Base-by-base conservation (phyloP, 208 protist genomes). In the Blastocrithidia nonstop region DNA sequence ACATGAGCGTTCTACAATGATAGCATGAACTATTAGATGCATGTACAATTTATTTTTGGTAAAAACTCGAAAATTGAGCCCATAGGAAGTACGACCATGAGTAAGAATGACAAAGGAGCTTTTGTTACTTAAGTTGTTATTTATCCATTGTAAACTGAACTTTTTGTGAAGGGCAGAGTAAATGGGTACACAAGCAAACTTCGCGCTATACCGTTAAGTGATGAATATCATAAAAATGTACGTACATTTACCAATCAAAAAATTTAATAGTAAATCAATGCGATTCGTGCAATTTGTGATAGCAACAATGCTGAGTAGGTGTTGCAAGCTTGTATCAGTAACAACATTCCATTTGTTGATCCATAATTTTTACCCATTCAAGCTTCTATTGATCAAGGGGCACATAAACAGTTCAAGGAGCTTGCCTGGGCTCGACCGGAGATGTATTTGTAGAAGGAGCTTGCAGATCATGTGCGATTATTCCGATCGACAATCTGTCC, bases 1-100 rank as follows among this genome's bases (percentile, higher is more conserved):
- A 72, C 61, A 8, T 87, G 77, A 73, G 58, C 69, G 40, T 83
- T 87, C 42, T 87, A 87, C 61, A 87, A 87, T 54, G 77, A 87
- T 61, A 83, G 48, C 19, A 37, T 50, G 19, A 47, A 61, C 19
- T 83, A 83, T 44, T 69, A 87, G 38, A 74, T 87, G 69, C 72
- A 83, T 47, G 61, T 83, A 21, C 40, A 59, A 39, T 82, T 82
- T 46, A 71, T 23, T 17, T 87, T 87, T 66, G 71, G 71, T 33
- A 72, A 72, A 40, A 45, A 62, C 35, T 79, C 67, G 19, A 71
- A 75, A 22, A 9, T 86, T 8, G 17, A 66, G 51, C 35, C 71
- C 22, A 54, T 81, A 32, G 71, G 58, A 25, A 71, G 71, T 26
- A 79, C 76, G 29, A 76, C 28, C 32, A 54, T 82, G 32, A 16